Evolutionary conservation across 441 rosid genomes (phyloP).

Genomic region (Isatis lusitanica): DNA sequence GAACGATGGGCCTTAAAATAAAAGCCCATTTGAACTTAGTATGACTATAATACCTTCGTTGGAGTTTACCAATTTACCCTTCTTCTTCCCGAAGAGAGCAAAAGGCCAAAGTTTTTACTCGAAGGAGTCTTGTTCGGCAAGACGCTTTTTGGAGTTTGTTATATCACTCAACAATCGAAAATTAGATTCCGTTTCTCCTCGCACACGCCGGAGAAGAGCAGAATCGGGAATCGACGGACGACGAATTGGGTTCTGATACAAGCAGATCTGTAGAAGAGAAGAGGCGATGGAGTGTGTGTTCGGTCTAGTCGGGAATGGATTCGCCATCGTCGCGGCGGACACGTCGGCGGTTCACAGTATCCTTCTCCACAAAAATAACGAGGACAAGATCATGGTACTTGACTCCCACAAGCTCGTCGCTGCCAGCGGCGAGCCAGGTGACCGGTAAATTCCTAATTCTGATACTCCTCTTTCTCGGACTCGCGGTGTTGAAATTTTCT

Average conservation of each 20-base stretch:
- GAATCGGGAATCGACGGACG: not conserved
- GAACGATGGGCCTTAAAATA: not conserved
- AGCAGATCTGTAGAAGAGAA: conserved; percentile 24
- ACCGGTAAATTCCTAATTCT: conserved; percentile 49
- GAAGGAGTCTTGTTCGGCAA: conserved; percentile 29
- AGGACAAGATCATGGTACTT: conserved; percentile 94
- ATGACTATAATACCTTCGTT: not conserved
- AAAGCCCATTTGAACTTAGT: not conserved
- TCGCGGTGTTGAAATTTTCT: not conserved
- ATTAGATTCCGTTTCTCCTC: not conserved
- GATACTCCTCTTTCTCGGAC: not conserved
- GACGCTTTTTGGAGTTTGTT: conserved; percentile 2
- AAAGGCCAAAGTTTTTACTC: no score
- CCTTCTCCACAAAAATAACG: conserved; percentile 87
- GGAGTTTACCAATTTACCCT: not conserved
- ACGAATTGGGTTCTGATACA: not conserved
- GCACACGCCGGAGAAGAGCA: conserved; percentile 6
- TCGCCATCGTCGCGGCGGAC: conserved; percentile 80
- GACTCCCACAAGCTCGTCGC: conserved; percentile 88
- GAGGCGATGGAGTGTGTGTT: conserved; percentile 86
- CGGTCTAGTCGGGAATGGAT: conserved; percentile 84
- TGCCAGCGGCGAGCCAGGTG: conserved; percentile 98
- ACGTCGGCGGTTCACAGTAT: conserved; percentile 97
- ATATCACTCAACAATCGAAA: not conserved
- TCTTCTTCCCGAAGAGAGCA: not conserved